These are phyloP conservation scores for Oryza longistaminata DNA, from an alignment of 176 grass and related monocot genomes.

Conservation along the genomic window DNA sequence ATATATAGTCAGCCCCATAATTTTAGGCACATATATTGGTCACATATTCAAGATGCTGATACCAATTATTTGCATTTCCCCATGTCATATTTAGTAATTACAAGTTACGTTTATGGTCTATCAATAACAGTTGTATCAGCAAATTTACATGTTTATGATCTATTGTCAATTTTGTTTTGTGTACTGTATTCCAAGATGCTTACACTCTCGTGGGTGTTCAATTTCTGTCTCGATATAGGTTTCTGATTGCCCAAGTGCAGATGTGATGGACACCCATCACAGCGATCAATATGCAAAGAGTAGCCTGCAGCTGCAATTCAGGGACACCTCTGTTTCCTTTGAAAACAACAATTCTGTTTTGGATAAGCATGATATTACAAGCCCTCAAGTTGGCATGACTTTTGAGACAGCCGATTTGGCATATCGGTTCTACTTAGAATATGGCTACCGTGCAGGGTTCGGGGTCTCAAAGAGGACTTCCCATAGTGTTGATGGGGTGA, in stretches of 20 bases:
- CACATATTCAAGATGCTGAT: neutral
- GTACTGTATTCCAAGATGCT: neutral
- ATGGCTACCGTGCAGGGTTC: slow-evolving; percentile 76
- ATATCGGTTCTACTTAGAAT: slow-evolving; percentile 78
- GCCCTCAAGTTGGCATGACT: slow-evolving; percentile 69
- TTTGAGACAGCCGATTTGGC: slow-evolving; percentile 81
- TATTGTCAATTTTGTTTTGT: slow-evolving; percentile 3
- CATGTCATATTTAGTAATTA: neutral
- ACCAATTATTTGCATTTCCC: neutral
- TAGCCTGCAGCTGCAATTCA: slow-evolving; percentile 31
- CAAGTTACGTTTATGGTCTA: neutral
- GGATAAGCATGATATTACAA: slow-evolving; percentile 43
- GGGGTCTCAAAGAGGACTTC: slow-evolving; percentile 79
- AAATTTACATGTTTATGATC: neutral
- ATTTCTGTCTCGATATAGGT: slow-evolving; percentile 28
- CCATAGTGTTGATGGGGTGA: slow-evolving; percentile 75
- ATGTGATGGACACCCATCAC: slow-evolving; percentile 42
- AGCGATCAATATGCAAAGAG: slow-evolving; percentile 45
- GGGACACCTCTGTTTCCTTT: slow-evolving; percentile 38
- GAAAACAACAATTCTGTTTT: slow-evolving; percentile 37
- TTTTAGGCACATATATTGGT: neutral
- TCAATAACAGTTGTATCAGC: neutral
- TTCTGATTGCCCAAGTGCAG: slow-evolving; percentile 5
- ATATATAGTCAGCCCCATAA: neutral
- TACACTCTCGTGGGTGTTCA: neutral